These are phyloP conservation scores for Fusarium euwallaceae DNA, from an alignment of 2,329 filamentous ascomycete genomes.

Conservation along the genomic window DNA sequence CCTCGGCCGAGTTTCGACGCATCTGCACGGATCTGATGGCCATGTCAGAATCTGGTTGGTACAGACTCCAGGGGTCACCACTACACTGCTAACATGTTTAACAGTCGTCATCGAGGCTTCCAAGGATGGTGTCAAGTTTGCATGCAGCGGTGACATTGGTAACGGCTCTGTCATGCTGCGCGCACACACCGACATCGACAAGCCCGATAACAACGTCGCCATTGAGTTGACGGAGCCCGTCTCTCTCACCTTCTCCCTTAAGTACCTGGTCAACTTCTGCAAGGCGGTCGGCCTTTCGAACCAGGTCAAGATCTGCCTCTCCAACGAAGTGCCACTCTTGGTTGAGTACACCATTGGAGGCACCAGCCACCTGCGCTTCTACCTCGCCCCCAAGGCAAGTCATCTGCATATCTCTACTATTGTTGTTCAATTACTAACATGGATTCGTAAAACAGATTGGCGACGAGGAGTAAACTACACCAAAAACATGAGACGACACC, in stretches of 20 bases:
- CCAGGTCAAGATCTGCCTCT: slow-evolving; percentile 91
- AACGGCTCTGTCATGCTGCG: slow-evolving; percentile 94
- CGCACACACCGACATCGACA: slow-evolving; percentile 89
- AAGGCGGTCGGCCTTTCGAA: slow-evolving; percentile 89
- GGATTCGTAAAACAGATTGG: slow-evolving; percentile 50
- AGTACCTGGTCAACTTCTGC: slow-evolving; percentile 99
- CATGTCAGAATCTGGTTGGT: slow-evolving; percentile 93
- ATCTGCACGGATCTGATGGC: slow-evolving; percentile 94
- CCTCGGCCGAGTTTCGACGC: slow-evolving; percentile 88
- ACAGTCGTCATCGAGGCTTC: slow-evolving; percentile 93
- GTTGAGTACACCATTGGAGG: slow-evolving; percentile 89
- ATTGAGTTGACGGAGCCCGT: slow-evolving; percentile 95
- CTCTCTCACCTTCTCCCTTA: slow-evolving; percentile 95
- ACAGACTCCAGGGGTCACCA: background rate
- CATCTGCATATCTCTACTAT: background rate
- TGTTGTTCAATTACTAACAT: slow-evolving; percentile 17
- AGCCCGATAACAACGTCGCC: slow-evolving; percentile 85
- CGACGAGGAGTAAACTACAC: slow-evolving; percentile 53
- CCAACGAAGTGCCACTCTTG: slow-evolving; percentile 93
- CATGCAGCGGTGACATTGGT: slow-evolving; percentile 93
- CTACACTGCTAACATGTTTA: slow-evolving; percentile 2
- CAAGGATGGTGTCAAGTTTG: slow-evolving; percentile 98
- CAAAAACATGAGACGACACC: slow-evolving; percentile 26
- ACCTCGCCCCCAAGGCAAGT: slow-evolving; percentile 95
- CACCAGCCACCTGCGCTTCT: slow-evolving; percentile 94